Evolutionary conservation across 2,329 filamentous ascomycete species (phyloP).

Genomic region (Elsinoe fawcettii): DNA sequence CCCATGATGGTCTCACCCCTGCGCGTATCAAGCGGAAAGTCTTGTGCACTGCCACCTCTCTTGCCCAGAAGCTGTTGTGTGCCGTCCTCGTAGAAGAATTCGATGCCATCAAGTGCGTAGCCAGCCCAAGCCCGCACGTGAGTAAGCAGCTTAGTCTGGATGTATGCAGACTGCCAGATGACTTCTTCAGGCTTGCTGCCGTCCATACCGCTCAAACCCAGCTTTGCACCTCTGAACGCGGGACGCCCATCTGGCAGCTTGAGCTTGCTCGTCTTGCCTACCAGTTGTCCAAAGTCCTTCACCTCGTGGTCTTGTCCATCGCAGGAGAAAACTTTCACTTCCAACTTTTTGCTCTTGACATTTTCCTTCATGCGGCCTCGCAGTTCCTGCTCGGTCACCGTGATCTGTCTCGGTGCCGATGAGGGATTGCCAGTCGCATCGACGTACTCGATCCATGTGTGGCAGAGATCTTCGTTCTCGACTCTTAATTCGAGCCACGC

Average conservation of each 20-base stretch:
- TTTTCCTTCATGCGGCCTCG: slow-evolving; percentile 63
- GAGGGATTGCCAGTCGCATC: slow-evolving; percentile 51
- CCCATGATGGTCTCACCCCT: slow-evolving; percentile 81
- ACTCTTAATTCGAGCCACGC: slow-evolving; percentile 76
- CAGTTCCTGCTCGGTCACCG: slow-evolving; percentile 66
- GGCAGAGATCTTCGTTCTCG: slow-evolving; percentile 74
- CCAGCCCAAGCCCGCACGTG: slow-evolving; percentile 71
- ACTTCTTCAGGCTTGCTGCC: slow-evolving; percentile 64
- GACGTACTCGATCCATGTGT: slow-evolving; percentile 71
- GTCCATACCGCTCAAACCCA: slow-evolving; percentile 66
- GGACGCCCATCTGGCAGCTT: slow-evolving; percentile 67
- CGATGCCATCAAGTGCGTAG: slow-evolving; percentile 69
- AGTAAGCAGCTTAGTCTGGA: slow-evolving; percentile 65
- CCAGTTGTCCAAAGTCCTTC: slow-evolving; percentile 63
- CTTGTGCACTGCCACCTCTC: slow-evolving; percentile 59
- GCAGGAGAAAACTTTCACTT: slow-evolving; percentile 66
- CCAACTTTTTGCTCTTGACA: slow-evolving; percentile 62
- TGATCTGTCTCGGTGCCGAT: slow-evolving; percentile 59
- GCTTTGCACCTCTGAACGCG: slow-evolving; percentile 66
- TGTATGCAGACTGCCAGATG: slow-evolving; percentile 61
- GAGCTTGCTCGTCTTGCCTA: slow-evolving; percentile 62
- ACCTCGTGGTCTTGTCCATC: slow-evolving; percentile 67
- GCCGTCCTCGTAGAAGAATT: slow-evolving; percentile 87
- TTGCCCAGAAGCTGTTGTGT: slow-evolving; percentile 83
- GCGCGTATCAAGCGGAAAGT: slow-evolving; percentile 75